Conservation (phyloP, 2,329 filamentous ascomycete genomes). For the Colletotrichum cordylinicola region DNA sequence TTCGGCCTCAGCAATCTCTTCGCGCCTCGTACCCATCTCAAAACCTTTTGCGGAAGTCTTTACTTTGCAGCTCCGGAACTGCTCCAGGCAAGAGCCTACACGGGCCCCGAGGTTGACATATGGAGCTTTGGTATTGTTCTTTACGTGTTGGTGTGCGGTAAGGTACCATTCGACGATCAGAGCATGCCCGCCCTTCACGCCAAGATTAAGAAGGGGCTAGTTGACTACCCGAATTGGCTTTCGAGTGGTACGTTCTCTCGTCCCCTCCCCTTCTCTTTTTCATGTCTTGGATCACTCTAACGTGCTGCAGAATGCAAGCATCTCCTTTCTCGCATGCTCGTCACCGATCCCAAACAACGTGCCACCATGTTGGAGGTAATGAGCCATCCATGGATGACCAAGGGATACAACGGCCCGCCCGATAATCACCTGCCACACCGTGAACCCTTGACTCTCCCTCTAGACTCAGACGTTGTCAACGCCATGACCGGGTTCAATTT, state of each 20-base stretch:
- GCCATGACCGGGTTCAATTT: slow-evolving; percentile 99
- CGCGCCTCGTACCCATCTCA: slow-evolving; percentile 81
- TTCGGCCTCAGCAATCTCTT: slow-evolving; percentile 98
- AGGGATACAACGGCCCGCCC: slow-evolving; percentile 84
- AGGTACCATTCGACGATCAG: slow-evolving; percentile 98
- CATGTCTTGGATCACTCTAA: slow-evolving; percentile 36
- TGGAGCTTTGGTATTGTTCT: slow-evolving; percentile 99
- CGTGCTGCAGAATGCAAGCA: slow-evolving; percentile 80
- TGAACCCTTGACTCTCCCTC: slow-evolving; percentile 83
- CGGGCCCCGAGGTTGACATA: slow-evolving; percentile 93
- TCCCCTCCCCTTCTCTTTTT: not conserved
- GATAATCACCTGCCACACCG: slow-evolving; percentile 88
- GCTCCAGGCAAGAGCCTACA: slow-evolving; percentile 91
- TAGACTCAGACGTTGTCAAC: slow-evolving; percentile 83
- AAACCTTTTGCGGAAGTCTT: slow-evolving; percentile 96
- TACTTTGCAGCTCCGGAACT: slow-evolving; percentile 98
- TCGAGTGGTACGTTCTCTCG: slow-evolving; percentile 72
- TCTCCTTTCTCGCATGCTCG: slow-evolving; percentile 92
- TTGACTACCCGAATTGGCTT: slow-evolving; percentile 95
- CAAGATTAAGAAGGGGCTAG: slow-evolving; percentile 96
- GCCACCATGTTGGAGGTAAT: slow-evolving; percentile 91
- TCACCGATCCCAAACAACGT: slow-evolving; percentile 88
- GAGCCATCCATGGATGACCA: slow-evolving; percentile 94
- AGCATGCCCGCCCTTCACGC: slow-evolving; percentile 98
- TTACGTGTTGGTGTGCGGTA: slow-evolving; percentile 95